Base-by-base conservation (phyloP, 108 stramenopile genomes). In the Cylindrotheca fusiformis region DNA sequence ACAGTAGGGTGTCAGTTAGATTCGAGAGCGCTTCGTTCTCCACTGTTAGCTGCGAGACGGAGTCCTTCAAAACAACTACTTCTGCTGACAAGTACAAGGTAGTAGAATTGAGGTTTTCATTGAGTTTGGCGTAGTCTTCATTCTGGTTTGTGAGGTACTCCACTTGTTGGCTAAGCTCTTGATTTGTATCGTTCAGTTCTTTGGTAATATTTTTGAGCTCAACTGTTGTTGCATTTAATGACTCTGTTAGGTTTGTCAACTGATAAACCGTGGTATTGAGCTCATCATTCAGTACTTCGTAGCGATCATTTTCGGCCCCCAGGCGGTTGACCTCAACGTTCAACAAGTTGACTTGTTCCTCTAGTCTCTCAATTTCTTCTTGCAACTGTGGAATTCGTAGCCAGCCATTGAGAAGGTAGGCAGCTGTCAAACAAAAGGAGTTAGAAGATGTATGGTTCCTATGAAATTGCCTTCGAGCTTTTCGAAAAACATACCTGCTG, bases 371-470 rank as follows among this genome's bases (percentile, higher is more conserved):
- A 2, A 77, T 58, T 48, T 77, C 71, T 3, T 58, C 29, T 0
- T 68, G 59, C 3, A 79, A 56, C 10, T 62, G 63, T 3, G 78
- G 78, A 32, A 79, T 74, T 47, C 53, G 27, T 48, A 61, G 50
- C 70, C 70, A 77, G 21, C 68, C 65, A n/a, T n/a, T n/a, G n/a
- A n/a, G n/a, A n/a, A n/a, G n/a, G n/a, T n/a, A n/a, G n/a, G n/a
- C n/a, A n/a, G n/a, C n/a, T n/a, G n/a, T n/a, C n/a, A n/a, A n/a
- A n/a, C n/a, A n/a, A n/a, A n/a, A n/a, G n/a, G n/a, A n/a, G n/a
- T n/a, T n/a, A n/a, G n/a, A n/a, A n/a, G n/a, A n/a, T n/a, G n/a
- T n/a, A n/a, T n/a, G n/a, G n/a, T n/a, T n/a, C n/a, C n/a, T n/a
- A n/a, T n/a, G n/a, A n/a, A n/a, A n/a, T n/a, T n/a, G n/a, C n/a